Conservation (phyloP, 345 rosid genomes). For the Erucastrum elatum region DNA sequence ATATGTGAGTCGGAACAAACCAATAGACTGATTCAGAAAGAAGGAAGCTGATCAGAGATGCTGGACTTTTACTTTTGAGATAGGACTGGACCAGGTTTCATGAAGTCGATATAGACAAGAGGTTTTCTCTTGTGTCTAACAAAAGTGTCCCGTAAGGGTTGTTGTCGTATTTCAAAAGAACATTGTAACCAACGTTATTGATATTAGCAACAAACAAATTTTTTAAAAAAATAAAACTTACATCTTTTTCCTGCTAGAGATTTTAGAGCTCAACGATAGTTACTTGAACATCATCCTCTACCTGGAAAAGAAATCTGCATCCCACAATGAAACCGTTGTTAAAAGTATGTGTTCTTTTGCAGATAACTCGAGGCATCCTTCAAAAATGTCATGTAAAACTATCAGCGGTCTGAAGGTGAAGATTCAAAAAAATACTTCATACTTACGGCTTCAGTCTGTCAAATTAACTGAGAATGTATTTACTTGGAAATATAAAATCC, state of each 20-base stretch:
- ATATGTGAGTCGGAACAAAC: neutral
- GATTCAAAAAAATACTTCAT: no score
- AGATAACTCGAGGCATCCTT: no score
- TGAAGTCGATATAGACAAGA: conserved; percentile 82
- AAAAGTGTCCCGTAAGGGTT: conserved; percentile 53
- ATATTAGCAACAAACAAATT: no score
- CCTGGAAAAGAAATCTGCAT: conserved; percentile 70
- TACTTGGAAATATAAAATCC: no score
- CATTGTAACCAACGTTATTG: neutral
- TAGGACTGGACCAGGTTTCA: conserved; percentile 95
- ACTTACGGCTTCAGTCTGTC: no score
- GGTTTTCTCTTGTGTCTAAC: conserved; percentile 77
- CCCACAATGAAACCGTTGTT: conserved; percentile 56
- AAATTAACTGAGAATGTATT: no score
- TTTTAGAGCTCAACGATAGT: conserved; percentile 53
- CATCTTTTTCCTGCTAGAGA: neutral
- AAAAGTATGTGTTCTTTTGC: no score
- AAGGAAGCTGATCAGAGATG: neutral
- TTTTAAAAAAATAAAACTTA: neutral
- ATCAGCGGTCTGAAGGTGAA: no score
- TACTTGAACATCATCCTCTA: conserved; percentile 74
- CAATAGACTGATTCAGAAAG: neutral
- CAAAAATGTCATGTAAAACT: no score
- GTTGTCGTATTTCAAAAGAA: conserved; percentile 6
- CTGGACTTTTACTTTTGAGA: conserved; percentile 63